These are phyloP conservation scores for Orbilia blumenaviensis DNA, from an alignment of 2,329 filamentous ascomycete species.

Conservation along the genomic window DNA sequence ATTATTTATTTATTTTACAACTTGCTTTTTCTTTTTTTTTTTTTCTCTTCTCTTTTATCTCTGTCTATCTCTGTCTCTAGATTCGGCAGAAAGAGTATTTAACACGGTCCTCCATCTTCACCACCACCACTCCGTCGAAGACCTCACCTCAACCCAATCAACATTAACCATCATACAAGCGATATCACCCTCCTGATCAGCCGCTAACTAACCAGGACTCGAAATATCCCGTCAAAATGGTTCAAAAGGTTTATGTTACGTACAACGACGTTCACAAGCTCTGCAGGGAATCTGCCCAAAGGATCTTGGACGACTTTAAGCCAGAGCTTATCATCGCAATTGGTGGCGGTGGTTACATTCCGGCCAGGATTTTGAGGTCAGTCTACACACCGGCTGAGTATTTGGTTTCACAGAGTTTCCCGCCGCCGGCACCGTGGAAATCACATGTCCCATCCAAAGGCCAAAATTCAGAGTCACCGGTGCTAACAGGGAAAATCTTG, in stretches of 20 bases:
- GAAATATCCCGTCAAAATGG: constrained; percentile 65
- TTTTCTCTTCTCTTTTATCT: too few species aligned
- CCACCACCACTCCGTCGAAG: neutral
- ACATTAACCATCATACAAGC: too few species aligned
- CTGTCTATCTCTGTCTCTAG: neutral
- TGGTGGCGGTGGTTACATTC: constrained; percentile 88
- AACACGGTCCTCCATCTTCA: neutral
- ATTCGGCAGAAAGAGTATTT: constrained; percentile 1
- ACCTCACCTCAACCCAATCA: neutral
- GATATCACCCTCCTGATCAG: neutral
- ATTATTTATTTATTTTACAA: neutral
- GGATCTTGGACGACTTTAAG: constrained; percentile 84
- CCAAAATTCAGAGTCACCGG: too few species aligned
- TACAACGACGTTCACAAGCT: constrained; percentile 98
- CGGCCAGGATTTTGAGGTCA: constrained; percentile 89
- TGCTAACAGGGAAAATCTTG: too few species aligned
- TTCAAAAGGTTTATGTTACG: constrained; percentile 86
- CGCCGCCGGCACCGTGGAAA: neutral
- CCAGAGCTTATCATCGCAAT: constrained; percentile 99
- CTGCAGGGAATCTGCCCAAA: constrained; percentile 83
- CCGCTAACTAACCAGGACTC: neutral
- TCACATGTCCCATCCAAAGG: too few species aligned
- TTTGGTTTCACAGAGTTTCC: neutral
- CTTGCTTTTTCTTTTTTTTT: neutral
- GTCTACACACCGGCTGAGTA: constrained; percentile 27